phyloP scores from a whole-genome alignment of 345 rosid species.

The Tarenaya hassleriana region DNA sequence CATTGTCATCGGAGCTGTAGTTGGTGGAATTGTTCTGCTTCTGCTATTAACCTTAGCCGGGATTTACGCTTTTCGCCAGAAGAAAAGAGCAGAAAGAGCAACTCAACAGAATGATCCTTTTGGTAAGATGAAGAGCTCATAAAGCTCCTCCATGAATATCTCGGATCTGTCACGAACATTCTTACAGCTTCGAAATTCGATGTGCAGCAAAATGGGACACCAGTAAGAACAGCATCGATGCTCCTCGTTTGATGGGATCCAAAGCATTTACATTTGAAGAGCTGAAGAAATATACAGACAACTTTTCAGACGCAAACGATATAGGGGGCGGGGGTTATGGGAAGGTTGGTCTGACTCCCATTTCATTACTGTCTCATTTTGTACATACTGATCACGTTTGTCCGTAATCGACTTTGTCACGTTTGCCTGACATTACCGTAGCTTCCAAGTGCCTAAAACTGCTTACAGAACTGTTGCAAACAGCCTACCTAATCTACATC shows the following conservation, averaged over 20 bases:
- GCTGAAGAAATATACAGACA: constrained; percentile 54
- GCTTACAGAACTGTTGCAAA: too few species aligned
- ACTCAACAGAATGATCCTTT: constrained; percentile 56
- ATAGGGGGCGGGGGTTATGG: constrained; percentile 93
- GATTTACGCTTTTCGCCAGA: constrained; percentile 61
- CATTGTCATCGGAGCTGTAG: constrained; percentile 62
- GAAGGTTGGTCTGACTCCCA: constrained; percentile 40
- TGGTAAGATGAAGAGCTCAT: constrained; percentile 35
- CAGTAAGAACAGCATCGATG: constrained; percentile 41
- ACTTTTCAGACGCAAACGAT: constrained; percentile 62
- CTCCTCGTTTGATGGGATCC: constrained; percentile 76
- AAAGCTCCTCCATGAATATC: background rate
- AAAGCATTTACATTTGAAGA: constrained; percentile 71
- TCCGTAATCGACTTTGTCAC: too few species aligned
- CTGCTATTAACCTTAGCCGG: constrained; percentile 53
- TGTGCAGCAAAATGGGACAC: constrained; percentile 66
- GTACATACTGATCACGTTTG: too few species aligned
- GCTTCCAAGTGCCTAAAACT: too few species aligned
- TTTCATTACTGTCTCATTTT: too few species aligned
- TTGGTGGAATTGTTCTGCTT: constrained; percentile 48
- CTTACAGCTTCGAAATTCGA: background rate
- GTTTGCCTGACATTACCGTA: too few species aligned
- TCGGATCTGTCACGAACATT: constrained; percentile 2
- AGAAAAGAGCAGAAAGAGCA: constrained; percentile 65
- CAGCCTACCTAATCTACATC: too few species aligned